Evolutionary conservation across 2,329 filamentous ascomycete genomes (phyloP), one percentile per base, ranked within the genome.

Genomic region (Biscogniauxia marginata): DNA sequence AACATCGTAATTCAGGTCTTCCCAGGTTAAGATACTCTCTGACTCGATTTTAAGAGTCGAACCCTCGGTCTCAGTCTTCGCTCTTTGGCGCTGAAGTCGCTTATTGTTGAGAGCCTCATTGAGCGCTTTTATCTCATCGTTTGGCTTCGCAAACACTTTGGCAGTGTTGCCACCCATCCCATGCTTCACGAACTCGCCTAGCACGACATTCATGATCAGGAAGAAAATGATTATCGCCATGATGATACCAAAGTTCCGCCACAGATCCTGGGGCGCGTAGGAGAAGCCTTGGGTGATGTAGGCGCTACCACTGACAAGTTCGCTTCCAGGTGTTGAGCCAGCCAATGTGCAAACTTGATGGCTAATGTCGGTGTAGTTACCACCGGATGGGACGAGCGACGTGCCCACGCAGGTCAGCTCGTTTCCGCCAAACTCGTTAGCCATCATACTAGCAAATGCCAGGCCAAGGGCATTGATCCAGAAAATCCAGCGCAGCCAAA

Each of bases 161-260:
- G 91, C 86, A 0, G 88, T 84, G 65, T 88, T 91, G n/a, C 91
- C 91, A 7, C 88, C 91, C 70, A 89, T 88, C 45, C 90, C 89
- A 63, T 87, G 91, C 56, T 85, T 89, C 65, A 96, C 79, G 20
- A 88, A 77, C 70, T 96, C 92, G 67, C 91, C 92, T 0, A 93
- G 79, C 16, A 90, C 79, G 43, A 91, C 87, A 62, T 96, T 93
- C 55, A 90, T 74, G 9, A 83, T 72, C 3, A 96, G 78, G 75
- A 96, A 96, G 57, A 85, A 85, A 44, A 88, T 73, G 53, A 96
- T 90, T 59, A 96, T 82, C 1, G 80, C 85, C 9, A 92, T 70
- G 58, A 96, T 86, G 60, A 96, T 95, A 1, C 89, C 90, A 70
- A 89, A 90, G 72, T 95, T 92, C 45, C 90, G 82, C 91, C 91